Base-by-base conservation (phyloP, 2,329 filamentous ascomycete genomes). In the Colletotrichum sp. region DNA sequence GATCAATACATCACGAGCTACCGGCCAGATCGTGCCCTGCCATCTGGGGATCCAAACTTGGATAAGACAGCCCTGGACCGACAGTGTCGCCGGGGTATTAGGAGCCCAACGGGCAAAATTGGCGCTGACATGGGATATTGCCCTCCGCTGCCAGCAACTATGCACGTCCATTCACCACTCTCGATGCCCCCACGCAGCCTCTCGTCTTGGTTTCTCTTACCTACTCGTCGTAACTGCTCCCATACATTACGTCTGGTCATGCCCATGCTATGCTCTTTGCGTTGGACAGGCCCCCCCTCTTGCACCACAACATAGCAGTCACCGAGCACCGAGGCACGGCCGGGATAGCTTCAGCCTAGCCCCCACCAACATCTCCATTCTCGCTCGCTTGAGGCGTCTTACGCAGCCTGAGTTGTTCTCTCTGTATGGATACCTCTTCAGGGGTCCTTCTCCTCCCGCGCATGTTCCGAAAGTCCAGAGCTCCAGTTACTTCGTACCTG, bases 261-360 rank as follows among this genome's bases (percentile, higher is more conserved):
- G 66, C 18, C 63, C 60, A 63, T 67, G 62, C 65, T 26, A 49
- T 15, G 32, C 39, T 32, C 30, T 32, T 26, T 67, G 66, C 52
- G 44, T 39, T 64, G 28, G 30, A 55, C 36, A 18, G 34, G 30
- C 49, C 55, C 21, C 55, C 55, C 67, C 63, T 66, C 69, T 60
- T 63, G 59, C 60, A 49, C 52, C 49, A 66, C 32, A 34, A 52
- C 60, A 52, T 71, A 60, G 65, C 34, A 39, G 71, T 70, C 75
- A 69, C 70, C 59, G 72, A 71, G 72, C 75, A 69, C 70, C 64
- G 72, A 71, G 67, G 65, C 71, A 65, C 28, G 60, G 36, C 62
- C 66, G 66, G 71, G 71, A 77, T 77, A 75, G 52, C 75, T 71
- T 77, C 72, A 75, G 62, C 28, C 66, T 67, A 32, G 21, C 65